Evolutionary conservation across 148 eudicot genomes (phyloP).

Genomic region (Simmondsia chinensis): DNA sequence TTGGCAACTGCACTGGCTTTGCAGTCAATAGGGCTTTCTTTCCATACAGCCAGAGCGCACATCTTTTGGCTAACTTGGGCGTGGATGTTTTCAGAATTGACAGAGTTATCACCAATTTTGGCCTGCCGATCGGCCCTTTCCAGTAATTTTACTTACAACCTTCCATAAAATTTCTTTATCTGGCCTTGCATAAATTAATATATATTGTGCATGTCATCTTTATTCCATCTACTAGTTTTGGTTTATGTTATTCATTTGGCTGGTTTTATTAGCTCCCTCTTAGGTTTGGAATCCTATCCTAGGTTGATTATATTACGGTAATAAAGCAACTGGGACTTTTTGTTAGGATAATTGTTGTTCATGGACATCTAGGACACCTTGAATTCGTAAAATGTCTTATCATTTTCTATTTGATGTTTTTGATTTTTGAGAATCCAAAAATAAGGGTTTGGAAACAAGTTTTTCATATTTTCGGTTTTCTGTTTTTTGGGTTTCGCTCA

Average conservation of each 20-base stretch:
- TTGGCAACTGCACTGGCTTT: constrained; percentile 94
- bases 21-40: constrained; percentile 90
- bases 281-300: too few species aligned
- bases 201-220: constrained; percentile 3
- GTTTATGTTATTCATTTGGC: too few species aligned
- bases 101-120: constrained; percentile 64
- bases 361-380: too few species aligned
- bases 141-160: constrained; percentile 52
- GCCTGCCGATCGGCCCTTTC: constrained; percentile 93
- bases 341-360: too few species aligned
- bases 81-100: constrained; percentile 85
- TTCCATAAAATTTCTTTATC: constrained; percentile 5
- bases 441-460: neutral
- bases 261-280: too few species aligned
- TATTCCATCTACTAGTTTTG: too few species aligned
- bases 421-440: neutral
- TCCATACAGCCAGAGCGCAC: constrained; percentile 77
- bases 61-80: constrained; percentile 62
- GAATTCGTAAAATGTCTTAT: too few species aligned
- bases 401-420: too few species aligned
- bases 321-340: too few species aligned
- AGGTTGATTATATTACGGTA: too few species aligned
- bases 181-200: neutral
- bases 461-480: too few species aligned
- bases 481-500: too few species aligned